Percentiles rank a stretch among this genome's conserved stretches.
These are phyloP conservation scores for Claviceps paspali DNA, from an alignment of 2,329 filamentous ascomycete genomes.

Conservation along the genomic window DNA sequence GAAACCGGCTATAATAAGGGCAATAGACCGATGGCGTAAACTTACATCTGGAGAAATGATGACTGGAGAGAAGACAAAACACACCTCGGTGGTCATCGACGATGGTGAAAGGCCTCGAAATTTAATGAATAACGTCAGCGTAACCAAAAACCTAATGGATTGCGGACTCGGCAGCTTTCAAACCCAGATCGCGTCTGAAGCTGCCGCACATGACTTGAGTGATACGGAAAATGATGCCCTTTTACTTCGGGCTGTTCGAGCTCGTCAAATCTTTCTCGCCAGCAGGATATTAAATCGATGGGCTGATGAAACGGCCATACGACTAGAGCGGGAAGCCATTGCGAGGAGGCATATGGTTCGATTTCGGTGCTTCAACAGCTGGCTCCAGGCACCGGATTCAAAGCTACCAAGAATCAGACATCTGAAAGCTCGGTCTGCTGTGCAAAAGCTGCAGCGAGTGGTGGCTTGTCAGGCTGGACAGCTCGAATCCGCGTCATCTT, in stretches of 20 bases:
- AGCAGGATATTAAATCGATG: constrained; percentile 34
- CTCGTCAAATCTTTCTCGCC: constrained; percentile 47
- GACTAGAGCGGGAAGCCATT: constrained; percentile 48
- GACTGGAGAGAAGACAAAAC: background rate
- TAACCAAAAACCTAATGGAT: background rate
- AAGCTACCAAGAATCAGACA: constrained; percentile 16
- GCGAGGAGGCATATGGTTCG: constrained; percentile 58
- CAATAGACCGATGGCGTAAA: constrained; percentile 11
- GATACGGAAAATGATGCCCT: constrained; percentile 9
- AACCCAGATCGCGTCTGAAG: background rate
- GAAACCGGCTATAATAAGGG: constrained; percentile 6
- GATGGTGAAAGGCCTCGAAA: background rate
- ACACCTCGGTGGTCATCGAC: background rate
- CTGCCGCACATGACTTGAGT: background rate
- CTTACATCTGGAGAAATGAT: background rate
- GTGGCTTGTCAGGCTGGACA: constrained; percentile 14
- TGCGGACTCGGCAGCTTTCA: background rate
- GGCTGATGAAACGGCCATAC: constrained; percentile 48
- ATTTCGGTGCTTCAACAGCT: constrained; percentile 26
- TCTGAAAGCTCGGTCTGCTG: constrained; percentile 14
- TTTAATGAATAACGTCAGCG: background rate
- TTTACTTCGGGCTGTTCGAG: constrained; percentile 41
- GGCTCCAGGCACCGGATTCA: constrained; percentile 19
- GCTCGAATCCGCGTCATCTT: constrained; percentile 12
- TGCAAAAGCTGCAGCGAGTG: constrained; percentile 20